Percentiles rank a stretch among this genome's conserved stretches.
These are phyloP conservation scores for Fusarium scirpi DNA, from an alignment of 2,329 filamentous ascomycete species.

Conservation along the genomic window DNA sequence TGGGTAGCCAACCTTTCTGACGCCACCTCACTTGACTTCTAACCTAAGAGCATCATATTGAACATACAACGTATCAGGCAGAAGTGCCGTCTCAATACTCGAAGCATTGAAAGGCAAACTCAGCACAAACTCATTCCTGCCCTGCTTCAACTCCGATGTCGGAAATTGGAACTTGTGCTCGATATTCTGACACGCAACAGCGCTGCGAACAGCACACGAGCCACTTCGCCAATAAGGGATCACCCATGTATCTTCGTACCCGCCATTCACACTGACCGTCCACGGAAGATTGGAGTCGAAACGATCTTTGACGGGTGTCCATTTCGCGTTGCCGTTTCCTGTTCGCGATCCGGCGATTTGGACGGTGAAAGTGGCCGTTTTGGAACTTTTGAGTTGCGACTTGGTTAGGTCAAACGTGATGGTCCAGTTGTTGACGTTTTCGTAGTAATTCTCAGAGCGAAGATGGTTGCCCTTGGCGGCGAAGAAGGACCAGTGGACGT, in stretches of 20 bases:
- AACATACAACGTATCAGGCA: constrained; percentile 67
- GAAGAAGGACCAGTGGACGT: constrained; percentile 73
- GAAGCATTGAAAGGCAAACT: constrained; percentile 70
- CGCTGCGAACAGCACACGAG: constrained; percentile 70
- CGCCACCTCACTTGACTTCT: constrained; percentile 55
- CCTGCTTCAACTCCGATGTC: constrained; percentile 56
- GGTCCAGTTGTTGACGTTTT: constrained; percentile 69
- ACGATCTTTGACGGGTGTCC: constrained; percentile 22
- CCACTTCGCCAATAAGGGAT: constrained; percentile 59
- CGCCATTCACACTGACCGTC: constrained; percentile 52
- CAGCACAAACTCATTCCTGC: constrained; percentile 66
- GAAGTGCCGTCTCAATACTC: constrained; percentile 66
- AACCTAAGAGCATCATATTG: constrained; percentile 73
- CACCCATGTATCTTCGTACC: constrained; percentile 61
- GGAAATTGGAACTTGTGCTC: constrained; percentile 69
- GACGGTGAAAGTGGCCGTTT: constrained; percentile 45
- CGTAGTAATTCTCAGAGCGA: constrained; percentile 55
- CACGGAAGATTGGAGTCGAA: constrained; percentile 31
- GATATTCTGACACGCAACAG: constrained; percentile 70
- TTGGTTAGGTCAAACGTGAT: constrained; percentile 62
- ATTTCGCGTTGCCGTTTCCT: constrained; percentile 37
- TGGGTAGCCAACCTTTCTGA: neutral
- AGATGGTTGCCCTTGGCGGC: constrained; percentile 64
- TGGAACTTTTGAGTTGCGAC: constrained; percentile 49
- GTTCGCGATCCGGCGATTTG: constrained; percentile 31